phyloP scores from a whole-genome alignment of 805 yeast species.

The Kluyveromyces siamensis region DNA sequence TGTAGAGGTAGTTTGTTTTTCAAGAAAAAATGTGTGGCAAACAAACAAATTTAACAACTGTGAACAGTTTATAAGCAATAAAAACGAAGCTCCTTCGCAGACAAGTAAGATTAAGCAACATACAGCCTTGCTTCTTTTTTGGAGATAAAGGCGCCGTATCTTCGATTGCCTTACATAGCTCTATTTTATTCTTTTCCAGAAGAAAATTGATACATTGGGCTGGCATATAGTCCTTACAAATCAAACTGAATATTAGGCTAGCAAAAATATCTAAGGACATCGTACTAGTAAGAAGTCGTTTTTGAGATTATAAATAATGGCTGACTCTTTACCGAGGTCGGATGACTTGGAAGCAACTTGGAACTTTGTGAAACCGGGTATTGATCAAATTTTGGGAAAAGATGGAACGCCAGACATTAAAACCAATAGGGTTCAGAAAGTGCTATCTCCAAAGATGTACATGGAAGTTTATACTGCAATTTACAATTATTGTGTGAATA shows the following conservation, averaged over 20 bases:
- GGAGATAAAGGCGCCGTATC: neutral
- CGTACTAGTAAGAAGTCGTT: neutral
- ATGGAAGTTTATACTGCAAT: slow-evolving; percentile 89
- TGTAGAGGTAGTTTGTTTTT: neutral
- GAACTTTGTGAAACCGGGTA: slow-evolving; percentile 70
- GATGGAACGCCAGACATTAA: slow-evolving; percentile 26
- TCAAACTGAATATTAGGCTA: neutral
- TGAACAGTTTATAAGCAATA: neutral
- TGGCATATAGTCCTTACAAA: neutral
- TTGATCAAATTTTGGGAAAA: slow-evolving; percentile 59
- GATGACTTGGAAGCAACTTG: slow-evolving; percentile 64
- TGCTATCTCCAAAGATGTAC: slow-evolving; percentile 63
- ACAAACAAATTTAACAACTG: neutral
- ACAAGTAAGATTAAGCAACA: neutral
- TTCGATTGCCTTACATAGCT: neutral
- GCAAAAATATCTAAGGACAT: neutral
- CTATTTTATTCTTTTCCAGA: neutral
- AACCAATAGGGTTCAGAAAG: slow-evolving; percentile 42
- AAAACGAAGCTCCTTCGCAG: neutral
- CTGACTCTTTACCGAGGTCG: slow-evolving; percentile 39
- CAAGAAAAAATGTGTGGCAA: neutral
- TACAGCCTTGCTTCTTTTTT: neutral
- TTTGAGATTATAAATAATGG: slow-evolving; percentile 9
- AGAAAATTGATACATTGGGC: neutral
- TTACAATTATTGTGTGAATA: slow-evolving; percentile 84